Evolutionary conservation across 768 basidiomycete species (phyloP).

Genomic region (Myochromella boudieri): DNA sequence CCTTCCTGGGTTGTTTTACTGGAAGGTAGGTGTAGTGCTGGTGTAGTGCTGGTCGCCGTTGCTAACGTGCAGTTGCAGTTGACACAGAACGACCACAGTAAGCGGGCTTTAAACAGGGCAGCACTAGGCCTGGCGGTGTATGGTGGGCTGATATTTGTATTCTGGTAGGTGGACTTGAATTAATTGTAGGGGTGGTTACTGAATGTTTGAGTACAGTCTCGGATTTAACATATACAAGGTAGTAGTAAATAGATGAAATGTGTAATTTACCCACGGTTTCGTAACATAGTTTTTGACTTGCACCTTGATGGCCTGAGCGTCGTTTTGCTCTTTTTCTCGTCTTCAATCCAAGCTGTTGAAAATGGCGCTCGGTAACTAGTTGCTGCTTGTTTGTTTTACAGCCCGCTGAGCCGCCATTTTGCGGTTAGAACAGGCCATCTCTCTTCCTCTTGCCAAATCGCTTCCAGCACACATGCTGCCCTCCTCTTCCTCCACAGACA

Average conservation of each 20-base stretch:
- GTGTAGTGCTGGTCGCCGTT: too few relatives aligned
- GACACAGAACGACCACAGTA: constrained; percentile 62
- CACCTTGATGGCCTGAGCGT: constrained; percentile 28
- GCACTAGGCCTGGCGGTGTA: constrained; percentile 72
- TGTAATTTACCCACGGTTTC: constrained; percentile 38
- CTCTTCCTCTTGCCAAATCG: constrained; percentile 2
- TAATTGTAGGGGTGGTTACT: not conserved
- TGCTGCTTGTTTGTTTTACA: constrained; percentile 8
- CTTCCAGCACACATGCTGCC: constrained; percentile 1
- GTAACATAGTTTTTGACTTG: constrained; percentile 13
- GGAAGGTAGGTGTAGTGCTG: constrained; percentile 75
- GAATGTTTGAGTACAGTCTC: constrained; percentile 45
- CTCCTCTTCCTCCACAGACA: constrained; percentile 16
- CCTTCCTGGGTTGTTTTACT: constrained; percentile 90
- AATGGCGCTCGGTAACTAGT: constrained; percentile 24
- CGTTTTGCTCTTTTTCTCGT: constrained; percentile 7
- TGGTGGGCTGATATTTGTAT: constrained; percentile 76
- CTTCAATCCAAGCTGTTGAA: constrained; percentile 1
- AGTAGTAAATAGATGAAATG: constrained; percentile 16
- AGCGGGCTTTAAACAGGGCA: constrained; percentile 50
- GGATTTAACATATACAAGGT: constrained; percentile 79
- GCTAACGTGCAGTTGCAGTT: constrained; percentile 43
- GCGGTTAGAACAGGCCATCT: constrained; percentile 12
- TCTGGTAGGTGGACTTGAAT: constrained; percentile 65
- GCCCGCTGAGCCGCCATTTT: constrained; percentile 8